phyloP scores from a whole-genome alignment of 2,329 filamentous ascomycete species.

The Talaromyces marneffei region DNA sequence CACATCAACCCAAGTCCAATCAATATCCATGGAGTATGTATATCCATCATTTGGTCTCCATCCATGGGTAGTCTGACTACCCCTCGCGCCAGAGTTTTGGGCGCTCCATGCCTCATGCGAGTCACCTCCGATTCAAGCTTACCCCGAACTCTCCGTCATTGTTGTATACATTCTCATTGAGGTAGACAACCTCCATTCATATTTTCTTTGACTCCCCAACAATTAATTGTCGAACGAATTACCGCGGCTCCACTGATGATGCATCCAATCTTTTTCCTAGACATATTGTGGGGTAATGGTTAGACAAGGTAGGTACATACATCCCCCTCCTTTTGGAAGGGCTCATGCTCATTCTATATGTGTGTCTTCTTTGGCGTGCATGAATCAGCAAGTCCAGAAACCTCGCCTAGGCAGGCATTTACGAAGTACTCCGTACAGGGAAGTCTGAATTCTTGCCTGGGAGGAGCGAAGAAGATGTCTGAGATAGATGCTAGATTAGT shows the following conservation, averaged over 20 bases:
- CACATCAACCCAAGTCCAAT: not conserved
- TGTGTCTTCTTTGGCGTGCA: not conserved
- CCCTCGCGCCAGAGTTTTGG: not conserved
- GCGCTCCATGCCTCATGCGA: not conserved
- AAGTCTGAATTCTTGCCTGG: too few relatives aligned
- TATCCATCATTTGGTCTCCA: not conserved
- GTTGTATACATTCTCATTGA: not conserved
- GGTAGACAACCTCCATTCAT: not conserved
- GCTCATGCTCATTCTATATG: not conserved
- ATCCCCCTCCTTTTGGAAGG: not conserved
- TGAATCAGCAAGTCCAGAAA: not conserved
- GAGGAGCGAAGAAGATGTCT: not conserved
- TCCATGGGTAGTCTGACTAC: not conserved
- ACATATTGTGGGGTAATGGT: not conserved
- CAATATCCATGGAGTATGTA: not conserved
- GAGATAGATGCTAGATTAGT: not conserved
- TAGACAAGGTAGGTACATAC: not conserved
- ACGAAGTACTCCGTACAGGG: not conserved
- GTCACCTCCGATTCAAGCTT: not conserved
- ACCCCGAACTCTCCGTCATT: not conserved
- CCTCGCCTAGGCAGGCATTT: not conserved
- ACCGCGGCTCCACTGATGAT: not conserved
- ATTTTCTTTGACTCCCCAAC: not conserved
- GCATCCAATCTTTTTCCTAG: not conserved
- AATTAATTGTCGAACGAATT: not conserved